These are phyloP conservation scores for Sclerotinia sclerotiorum DNA, from an alignment of 2,329 filamentous ascomycete species.

Conservation along the genomic window DNA sequence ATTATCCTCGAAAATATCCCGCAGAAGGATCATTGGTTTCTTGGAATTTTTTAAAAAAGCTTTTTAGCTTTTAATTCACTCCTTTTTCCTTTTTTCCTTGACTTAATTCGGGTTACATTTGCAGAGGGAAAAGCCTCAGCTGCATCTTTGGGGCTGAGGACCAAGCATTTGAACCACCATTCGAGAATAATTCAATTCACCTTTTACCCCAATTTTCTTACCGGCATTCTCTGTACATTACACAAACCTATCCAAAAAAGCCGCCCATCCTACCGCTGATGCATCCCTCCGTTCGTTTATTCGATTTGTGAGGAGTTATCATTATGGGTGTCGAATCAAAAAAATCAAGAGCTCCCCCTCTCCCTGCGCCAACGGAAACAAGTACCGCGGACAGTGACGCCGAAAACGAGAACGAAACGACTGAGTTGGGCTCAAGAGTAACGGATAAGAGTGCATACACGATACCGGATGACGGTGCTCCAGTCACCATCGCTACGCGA, in stretches of 20 bases:
- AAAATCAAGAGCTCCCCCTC: conserved; percentile 60
- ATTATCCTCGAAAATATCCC: neutral
- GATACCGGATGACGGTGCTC: conserved; percentile 82
- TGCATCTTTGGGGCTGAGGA: conserved; percentile 18
- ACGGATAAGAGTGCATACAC: conserved; percentile 72
- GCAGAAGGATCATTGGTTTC: neutral
- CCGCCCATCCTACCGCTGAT: conserved; percentile 14
- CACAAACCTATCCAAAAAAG: conserved; percentile 2
- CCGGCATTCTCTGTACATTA: conserved; percentile 5
- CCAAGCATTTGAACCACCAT: conserved; percentile 6
- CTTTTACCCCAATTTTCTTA: conserved; percentile 11
- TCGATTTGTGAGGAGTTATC: conserved; percentile 20
- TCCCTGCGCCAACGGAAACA: conserved; percentile 78
- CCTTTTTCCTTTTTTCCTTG: neutral
- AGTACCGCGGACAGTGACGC: conserved; percentile 49
- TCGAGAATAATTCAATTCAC: neutral
- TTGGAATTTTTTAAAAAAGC: neutral
- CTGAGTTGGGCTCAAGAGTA: conserved; percentile 63
- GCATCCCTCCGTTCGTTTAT: conserved; percentile 18
- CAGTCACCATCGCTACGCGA: conserved; percentile 85
- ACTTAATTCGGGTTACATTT: conserved; percentile 4
- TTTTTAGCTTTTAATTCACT: neutral
- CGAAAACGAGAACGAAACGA: conserved; percentile 53
- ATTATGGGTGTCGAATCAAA: conserved; percentile 40
- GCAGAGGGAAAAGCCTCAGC: conserved; percentile 11